Evolutionary conservation across 1,284 basidiomycete species (phyloP).

Genomic region (Rhodotorula glutinis): DNA sequence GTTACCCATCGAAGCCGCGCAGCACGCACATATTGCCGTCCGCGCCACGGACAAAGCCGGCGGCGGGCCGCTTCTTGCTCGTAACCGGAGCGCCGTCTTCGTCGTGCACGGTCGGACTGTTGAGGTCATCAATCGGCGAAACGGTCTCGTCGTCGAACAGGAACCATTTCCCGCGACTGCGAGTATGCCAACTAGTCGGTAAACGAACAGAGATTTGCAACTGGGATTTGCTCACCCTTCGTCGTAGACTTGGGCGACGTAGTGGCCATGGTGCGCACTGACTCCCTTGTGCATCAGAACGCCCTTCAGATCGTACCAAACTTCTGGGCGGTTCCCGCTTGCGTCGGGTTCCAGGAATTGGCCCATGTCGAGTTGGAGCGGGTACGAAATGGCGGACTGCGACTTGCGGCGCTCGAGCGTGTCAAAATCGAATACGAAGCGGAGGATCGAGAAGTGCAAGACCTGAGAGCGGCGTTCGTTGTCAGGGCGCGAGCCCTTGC

Average conservation of each 20-base stretch:
- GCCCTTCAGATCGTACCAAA: constrained; percentile 71
- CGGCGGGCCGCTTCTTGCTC: constrained; percentile 21
- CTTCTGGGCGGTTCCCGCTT: constrained; percentile 37
- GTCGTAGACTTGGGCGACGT: constrained; percentile 83
- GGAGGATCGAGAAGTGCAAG: constrained; percentile 80
- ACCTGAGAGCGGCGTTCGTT: constrained; percentile 41
- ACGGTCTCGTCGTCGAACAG: constrained; percentile 76
- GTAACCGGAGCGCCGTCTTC: constrained; percentile 37
- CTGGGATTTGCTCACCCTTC: constrained; percentile 56
- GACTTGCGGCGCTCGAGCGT: constrained; percentile 60
- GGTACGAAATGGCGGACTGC: constrained; percentile 71
- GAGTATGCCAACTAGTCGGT: not conserved
- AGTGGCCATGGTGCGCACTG: constrained; percentile 88
- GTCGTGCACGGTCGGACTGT: constrained; percentile 33
- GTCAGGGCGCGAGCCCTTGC: too few relatives aligned
- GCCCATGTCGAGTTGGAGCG: constrained; percentile 67
- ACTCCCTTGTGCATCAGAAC: constrained; percentile 78
- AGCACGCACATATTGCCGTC: constrained; percentile 15
- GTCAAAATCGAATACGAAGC: constrained; percentile 77
- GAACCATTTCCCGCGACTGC: constrained; percentile 73
- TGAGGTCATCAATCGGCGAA: constrained; percentile 35
- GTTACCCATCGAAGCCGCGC: too few relatives aligned
- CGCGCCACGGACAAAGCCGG: constrained; percentile 13
- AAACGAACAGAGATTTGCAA: constrained; percentile 13
- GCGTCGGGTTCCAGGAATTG: constrained; percentile 54